Evolutionary conservation across 768 basidiomycete genomes (phyloP).

Genomic region (Mycena metata): DNA sequence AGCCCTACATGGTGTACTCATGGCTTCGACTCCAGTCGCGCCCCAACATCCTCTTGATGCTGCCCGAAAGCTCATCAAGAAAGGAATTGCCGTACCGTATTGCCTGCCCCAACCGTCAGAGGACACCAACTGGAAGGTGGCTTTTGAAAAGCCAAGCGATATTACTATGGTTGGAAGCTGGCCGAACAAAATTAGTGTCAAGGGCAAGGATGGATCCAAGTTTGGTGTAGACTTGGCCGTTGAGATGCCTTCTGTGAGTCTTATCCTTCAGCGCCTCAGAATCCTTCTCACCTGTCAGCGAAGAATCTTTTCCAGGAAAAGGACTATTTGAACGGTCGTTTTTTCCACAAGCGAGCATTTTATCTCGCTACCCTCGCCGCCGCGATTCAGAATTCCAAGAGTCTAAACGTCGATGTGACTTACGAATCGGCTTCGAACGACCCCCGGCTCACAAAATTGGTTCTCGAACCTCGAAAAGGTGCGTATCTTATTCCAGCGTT

Average conservation of each 20-base stretch:
- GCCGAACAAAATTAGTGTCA: constrained; percentile 83
- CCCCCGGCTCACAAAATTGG: constrained; percentile 73
- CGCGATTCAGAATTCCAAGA: constrained; percentile 62
- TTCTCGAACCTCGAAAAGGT: constrained; percentile 72
- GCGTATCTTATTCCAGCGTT: constrained; percentile 39
- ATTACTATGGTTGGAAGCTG: constrained; percentile 89
- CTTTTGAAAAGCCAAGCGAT: constrained; percentile 82
- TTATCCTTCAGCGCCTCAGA: background rate
- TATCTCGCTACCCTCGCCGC: constrained; percentile 87
- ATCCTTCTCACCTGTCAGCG: constrained; percentile 32
- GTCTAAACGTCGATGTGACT: constrained; percentile 67
- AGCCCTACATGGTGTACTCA: constrained; percentile 74
- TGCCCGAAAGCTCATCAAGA: constrained; percentile 64
- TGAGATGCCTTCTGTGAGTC: constrained; percentile 87
- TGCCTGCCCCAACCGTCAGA: constrained; percentile 77
- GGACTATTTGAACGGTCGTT: constrained; percentile 90
- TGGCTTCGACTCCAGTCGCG: constrained; percentile 66
- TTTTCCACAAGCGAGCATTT: constrained; percentile 92
- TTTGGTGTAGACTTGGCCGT: constrained; percentile 86
- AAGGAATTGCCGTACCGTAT: constrained; percentile 76
- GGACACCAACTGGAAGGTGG: constrained; percentile 91
- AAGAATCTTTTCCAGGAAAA: constrained; percentile 94
- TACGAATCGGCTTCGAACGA: constrained; percentile 74
- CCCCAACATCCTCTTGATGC: constrained; percentile 79
- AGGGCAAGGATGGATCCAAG: constrained; percentile 71